phyloP scores from a whole-genome alignment of 305 asterid species.

The Plantago coronopus region DNA sequence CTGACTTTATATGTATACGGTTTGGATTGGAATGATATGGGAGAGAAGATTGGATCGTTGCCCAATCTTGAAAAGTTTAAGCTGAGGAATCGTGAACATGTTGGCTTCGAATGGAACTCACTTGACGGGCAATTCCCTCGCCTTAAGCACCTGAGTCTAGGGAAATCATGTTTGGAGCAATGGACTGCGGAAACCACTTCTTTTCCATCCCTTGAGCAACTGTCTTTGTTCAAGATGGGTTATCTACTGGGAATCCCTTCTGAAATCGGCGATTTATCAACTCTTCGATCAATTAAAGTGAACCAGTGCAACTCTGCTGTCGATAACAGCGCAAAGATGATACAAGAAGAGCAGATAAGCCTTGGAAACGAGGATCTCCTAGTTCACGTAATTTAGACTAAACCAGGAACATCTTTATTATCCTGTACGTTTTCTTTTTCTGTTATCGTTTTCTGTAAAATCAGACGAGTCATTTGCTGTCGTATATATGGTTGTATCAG shows the following conservation, averaged over 20 bases:
- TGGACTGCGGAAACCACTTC: constrained; percentile 14
- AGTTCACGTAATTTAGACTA: too few relatives aligned
- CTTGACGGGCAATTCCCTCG: background rate
- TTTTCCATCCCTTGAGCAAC: constrained; percentile 21
- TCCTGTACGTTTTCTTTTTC: too few relatives aligned
- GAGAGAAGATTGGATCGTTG: constrained; percentile 21
- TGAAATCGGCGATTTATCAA: constrained; percentile 6
- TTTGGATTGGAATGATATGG: constrained; percentile 21
- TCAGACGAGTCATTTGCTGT: too few relatives aligned
- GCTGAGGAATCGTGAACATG: too few relatives aligned
- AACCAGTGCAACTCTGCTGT: background rate
- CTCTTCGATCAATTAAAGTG: background rate
- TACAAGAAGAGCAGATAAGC: background rate
- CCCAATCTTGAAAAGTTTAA: constrained; percentile 23
- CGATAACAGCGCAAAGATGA: background rate
- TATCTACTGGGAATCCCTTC: constrained; percentile 21
- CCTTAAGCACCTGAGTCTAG: background rate
- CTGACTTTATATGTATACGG: background rate
- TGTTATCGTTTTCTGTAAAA: too few relatives aligned
- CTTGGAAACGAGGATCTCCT: background rate
- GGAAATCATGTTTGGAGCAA: background rate
- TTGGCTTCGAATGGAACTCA: constrained; percentile 15
- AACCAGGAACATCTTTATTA: too few relatives aligned
- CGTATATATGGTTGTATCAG: too few relatives aligned
- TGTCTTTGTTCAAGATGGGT: background rate